Evolutionary conservation across 2,329 filamentous ascomycete genomes (phyloP).

Genomic region (Phaeomoniella chlamydospora): DNA sequence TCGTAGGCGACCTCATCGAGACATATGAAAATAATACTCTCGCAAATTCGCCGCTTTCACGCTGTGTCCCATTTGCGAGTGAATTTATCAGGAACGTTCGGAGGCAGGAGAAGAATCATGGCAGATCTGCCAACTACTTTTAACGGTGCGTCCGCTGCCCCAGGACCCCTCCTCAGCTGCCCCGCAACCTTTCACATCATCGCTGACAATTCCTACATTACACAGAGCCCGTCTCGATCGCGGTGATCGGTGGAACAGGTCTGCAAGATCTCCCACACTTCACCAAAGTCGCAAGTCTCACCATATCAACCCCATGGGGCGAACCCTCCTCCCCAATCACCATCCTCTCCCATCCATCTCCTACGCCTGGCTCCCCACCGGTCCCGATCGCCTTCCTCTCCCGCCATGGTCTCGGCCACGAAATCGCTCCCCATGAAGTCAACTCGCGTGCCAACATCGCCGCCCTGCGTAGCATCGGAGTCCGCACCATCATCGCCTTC

Average conservation of each 20-base stretch:
- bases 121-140: neutral
- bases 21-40: neutral
- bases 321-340: constrained; percentile 60
- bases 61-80: neutral
- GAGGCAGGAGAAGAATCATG: neutral
- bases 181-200: too few species aligned
- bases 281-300: constrained; percentile 66
- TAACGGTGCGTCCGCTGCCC: neutral
- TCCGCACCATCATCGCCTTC: constrained; percentile 85
- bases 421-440: constrained; percentile 89
- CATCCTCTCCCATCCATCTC: constrained; percentile 74
- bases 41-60: neutral
- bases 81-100: neutral
- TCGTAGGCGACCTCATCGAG: too few species aligned
- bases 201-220: too few species aligned
- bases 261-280: constrained; percentile 79
- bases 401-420: constrained; percentile 78
- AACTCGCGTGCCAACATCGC: constrained; percentile 90
- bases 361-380: constrained; percentile 38
- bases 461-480: constrained; percentile 82
- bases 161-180: too few species aligned
- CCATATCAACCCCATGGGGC: constrained; percentile 78
- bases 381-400: constrained; percentile 77
- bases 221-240: constrained; percentile 60
- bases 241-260: constrained; percentile 85